Conservation (phyloP, 164 flowering plant species). For the Piper betle region DNA sequence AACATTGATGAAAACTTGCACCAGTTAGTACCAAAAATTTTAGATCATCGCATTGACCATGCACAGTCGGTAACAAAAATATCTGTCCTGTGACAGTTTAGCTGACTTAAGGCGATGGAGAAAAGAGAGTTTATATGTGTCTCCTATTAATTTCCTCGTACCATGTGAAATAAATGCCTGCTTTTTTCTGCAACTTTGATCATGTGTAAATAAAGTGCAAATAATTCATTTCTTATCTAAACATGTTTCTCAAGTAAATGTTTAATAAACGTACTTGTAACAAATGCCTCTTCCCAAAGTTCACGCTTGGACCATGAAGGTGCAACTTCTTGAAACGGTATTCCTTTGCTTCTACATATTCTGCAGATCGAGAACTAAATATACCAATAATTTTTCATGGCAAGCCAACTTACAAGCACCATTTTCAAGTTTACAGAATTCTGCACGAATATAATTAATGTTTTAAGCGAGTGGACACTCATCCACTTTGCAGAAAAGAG, state of each 20-base stretch:
- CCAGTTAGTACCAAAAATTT: too few relatives aligned
- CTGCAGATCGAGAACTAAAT: slow-evolving; percentile 23
- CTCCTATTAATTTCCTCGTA: too few relatives aligned
- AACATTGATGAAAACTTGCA: too few relatives aligned
- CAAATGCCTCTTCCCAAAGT: slow-evolving; percentile 78
- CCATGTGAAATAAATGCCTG: too few relatives aligned
- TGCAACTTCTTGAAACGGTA: slow-evolving; percentile 62
- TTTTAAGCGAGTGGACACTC: not conserved
- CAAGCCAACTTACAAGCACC: not conserved
- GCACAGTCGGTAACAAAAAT: too few relatives aligned
- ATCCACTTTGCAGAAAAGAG: not conserved
- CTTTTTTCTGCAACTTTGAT: too few relatives aligned
- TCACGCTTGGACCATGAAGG: slow-evolving; percentile 63
- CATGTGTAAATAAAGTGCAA: too few relatives aligned
- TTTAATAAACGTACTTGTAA: slow-evolving; percentile 45
- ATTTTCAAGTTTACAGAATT: not conserved
- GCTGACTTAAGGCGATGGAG: too few relatives aligned
- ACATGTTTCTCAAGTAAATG: not conserved
- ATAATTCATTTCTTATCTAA: not conserved
- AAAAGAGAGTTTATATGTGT: too few relatives aligned
- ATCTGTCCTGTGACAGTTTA: too few relatives aligned
- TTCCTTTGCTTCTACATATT: slow-evolving; percentile 48
- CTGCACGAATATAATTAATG: not conserved
- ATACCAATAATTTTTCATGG: not conserved
- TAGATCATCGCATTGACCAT: too few relatives aligned